phyloP scores from a whole-genome alignment of 805 yeast genomes.

The Phaffomyces opuntiae region DNA sequence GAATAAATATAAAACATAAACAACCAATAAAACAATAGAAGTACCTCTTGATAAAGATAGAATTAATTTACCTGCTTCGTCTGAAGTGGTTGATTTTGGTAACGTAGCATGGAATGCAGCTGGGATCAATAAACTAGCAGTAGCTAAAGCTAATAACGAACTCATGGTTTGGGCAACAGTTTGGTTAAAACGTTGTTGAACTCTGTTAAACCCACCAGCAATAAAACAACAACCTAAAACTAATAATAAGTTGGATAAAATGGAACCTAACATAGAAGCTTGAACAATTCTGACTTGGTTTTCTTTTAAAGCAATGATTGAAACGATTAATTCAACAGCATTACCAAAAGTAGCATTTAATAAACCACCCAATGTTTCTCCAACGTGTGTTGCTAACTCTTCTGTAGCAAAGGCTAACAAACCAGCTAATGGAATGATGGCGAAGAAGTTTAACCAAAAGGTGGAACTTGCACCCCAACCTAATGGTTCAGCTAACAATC shows the following conservation, averaged over 20 bases:
- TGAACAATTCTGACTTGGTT: slow-evolving; percentile 92
- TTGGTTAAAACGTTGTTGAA: slow-evolving; percentile 85
- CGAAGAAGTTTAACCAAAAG: slow-evolving; percentile 75
- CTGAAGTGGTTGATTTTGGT: slow-evolving; percentile 31
- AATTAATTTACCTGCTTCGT: slow-evolving; percentile 37
- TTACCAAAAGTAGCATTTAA: slow-evolving; percentile 96
- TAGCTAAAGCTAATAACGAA: slow-evolving; percentile 84
- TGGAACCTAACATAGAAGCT: slow-evolving; percentile 95
- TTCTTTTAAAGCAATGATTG: slow-evolving; percentile 77
- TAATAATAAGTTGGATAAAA: slow-evolving; percentile 77
- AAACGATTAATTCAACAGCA: slow-evolving; percentile 94
- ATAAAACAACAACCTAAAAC: slow-evolving; percentile 95
- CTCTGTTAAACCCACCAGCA: slow-evolving; percentile 83
- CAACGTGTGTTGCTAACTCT: slow-evolving; percentile 79
- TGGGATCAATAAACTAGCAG: slow-evolving; percentile 84
- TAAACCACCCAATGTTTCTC: slow-evolving; percentile 89
- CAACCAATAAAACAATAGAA: slow-evolving; percentile 64
- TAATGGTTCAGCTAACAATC: slow-evolving; percentile 62
- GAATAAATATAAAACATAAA: slow-evolving; percentile 70
- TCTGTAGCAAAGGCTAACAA: slow-evolving; percentile 90
- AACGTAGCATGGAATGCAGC: slow-evolving; percentile 91
- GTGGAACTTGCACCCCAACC: slow-evolving; percentile 47
- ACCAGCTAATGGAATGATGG: slow-evolving; percentile 89
- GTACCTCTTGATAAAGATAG: slow-evolving; percentile 80
- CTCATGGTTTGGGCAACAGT: slow-evolving; percentile 98